Evolutionary conservation across 1,284 basidiomycete genomes (phyloP), one percentile per base, ranked within the genome.

Genomic region (Puccinia hordei): DNA sequence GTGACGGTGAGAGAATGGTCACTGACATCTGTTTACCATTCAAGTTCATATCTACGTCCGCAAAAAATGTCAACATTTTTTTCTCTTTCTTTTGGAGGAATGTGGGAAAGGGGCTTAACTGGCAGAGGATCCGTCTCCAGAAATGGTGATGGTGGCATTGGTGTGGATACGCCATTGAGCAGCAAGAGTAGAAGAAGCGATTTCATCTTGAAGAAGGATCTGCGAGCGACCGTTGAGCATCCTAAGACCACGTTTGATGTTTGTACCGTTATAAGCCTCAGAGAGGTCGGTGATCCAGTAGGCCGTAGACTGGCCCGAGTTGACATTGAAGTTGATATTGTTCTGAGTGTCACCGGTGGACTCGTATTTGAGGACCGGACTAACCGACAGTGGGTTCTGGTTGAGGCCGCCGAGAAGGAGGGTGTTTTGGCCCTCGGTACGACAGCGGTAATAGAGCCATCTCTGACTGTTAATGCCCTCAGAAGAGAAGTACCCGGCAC

Each of bases 351-450:
- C 92, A 66, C 89, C 89, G 0, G 92, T 87, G 33, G 88, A 85
- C 38, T 87, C 90, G 83, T 89, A 89, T 65, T 86, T 86, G 49
- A 88, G 87, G 30, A 87, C 89, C 0, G 95, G 94, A 8, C 82
- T 82, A 17, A 81, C 78, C 81, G 91, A 92, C 49, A 85, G 85
- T 69, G 97, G 91, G 81, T 91, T 88, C 87, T 99, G 95, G 87
- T 99, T 98, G 66, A 87, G 85, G 82, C 88, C 86, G 86, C 90
- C 90, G 83, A 98, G 89, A 76, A 95, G 84, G 82, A 99, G 89
- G 1, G 94, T 95, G 89, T 99, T 99, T 88, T 99, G 97, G 17
- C 96, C 96, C 86, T 95, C 93, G 0, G 95, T 98, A 86, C 91
- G 90, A 89, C 96, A 98, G 85, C 95, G 91, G 89, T 97, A 99